Conservation (phyloP, 257 asterid species). For the Eustoma russellianum region DNA sequence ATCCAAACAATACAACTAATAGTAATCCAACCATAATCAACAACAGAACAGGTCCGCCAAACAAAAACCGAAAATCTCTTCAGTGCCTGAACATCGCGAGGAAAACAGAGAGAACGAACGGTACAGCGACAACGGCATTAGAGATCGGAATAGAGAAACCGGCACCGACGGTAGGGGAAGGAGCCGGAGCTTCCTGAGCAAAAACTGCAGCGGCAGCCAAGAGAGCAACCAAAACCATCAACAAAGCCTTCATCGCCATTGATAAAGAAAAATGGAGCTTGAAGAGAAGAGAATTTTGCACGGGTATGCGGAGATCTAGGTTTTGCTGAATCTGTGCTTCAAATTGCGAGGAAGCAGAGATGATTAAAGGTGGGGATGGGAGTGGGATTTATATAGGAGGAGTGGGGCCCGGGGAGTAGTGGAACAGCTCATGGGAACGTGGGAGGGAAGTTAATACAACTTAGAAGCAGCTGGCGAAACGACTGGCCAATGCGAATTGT, state of each 20-base stretch:
- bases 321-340: too few relatives aligned
- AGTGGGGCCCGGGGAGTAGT: background rate
- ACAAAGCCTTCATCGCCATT: constrained; percentile 3
- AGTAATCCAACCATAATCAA: too few relatives aligned
- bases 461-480: too few relatives aligned
- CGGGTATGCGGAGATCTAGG: background rate
- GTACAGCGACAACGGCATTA: constrained; percentile 24
- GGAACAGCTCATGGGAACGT: too few relatives aligned
- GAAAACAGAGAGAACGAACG: constrained; percentile 26
- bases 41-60: too few relatives aligned
- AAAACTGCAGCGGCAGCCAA: constrained; percentile 17
- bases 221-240: constrained; percentile 7
- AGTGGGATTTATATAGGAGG: background rate
- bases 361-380: too few relatives aligned
- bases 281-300: background rate
- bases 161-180: constrained; percentile 33
- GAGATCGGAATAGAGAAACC: constrained; percentile 36
- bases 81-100: constrained; percentile 3
- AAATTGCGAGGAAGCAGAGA: background rate
- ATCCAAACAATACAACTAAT: too few relatives aligned
- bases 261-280: background rate
- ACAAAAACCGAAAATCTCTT: background rate
- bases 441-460: too few relatives aligned
- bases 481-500: too few relatives aligned
- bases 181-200: constrained; percentile 37